A percentile compares a stretch with the other conserved stretches of the same genome.
Conservation (phyloP, 805 yeast genomes). For the Nakazawaea ambrosiae region DNA sequence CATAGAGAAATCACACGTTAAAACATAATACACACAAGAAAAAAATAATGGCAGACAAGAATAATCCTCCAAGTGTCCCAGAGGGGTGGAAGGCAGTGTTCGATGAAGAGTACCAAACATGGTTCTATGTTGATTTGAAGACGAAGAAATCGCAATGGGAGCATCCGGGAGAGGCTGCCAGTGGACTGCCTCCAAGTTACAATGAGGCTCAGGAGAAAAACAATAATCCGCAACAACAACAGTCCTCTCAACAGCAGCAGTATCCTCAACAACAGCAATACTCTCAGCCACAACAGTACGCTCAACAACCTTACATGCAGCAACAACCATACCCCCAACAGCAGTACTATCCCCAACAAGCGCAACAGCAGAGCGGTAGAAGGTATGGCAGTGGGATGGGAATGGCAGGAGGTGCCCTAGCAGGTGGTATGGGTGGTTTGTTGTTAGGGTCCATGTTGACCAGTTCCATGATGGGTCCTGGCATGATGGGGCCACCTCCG, state of each 20-base stretch:
- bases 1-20: no score
- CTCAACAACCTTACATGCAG: conserved; percentile 14
- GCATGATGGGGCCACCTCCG: not conserved
- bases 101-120: conserved; percentile 45
- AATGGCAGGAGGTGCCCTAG: conserved; percentile 25
- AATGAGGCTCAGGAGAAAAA: conserved; percentile 7
- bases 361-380: conserved; percentile 12
- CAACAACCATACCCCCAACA: conserved; percentile 16
- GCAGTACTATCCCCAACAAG: conserved; percentile 12
- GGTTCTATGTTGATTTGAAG: conserved; percentile 72
- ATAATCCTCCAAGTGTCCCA: conserved; percentile 34
- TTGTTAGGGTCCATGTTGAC: conserved; percentile 16
- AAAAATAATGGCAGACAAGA: conserved; percentile 9
- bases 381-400: conserved; percentile 18
- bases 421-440: conserved; percentile 24
- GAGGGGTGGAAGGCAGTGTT: conserved; percentile 38
- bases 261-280: conserved; percentile 15
- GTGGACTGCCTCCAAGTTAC: conserved; percentile 7
- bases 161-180: conserved; percentile 49
- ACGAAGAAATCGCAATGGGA: conserved; percentile 89
- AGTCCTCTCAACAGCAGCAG: conserved; percentile 14
- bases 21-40: no score
- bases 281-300: conserved; percentile 15
- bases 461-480: conserved; percentile 5
- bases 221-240: conserved; percentile 14